Conservation (phyloP, 208 protist genomes). For the Crithidia sp. region DNA sequence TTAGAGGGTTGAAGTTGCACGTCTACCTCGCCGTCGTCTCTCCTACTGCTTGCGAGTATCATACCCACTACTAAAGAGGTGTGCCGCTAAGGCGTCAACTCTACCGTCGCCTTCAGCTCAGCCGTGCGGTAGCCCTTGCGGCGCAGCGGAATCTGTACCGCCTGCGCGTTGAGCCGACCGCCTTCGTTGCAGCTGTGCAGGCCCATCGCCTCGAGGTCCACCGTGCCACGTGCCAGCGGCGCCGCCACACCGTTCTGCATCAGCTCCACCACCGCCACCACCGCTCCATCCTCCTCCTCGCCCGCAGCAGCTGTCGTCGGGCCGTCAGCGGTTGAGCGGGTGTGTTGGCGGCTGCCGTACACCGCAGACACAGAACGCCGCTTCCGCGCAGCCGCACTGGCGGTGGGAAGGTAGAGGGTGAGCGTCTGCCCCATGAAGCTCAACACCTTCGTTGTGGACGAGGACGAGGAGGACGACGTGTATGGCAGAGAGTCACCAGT, state of each 20-base stretch:
- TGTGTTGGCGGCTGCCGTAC: background rate
- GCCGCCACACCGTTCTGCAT: constrained; percentile 16
- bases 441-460: constrained; percentile 16
- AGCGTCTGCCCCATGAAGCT: constrained; percentile 29
- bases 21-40: background rate
- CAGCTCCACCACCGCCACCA: constrained; percentile 22
- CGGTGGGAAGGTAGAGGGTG: constrained; percentile 1
- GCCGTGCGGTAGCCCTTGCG: constrained; percentile 32
- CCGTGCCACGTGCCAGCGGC: constrained; percentile 19
- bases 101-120: constrained; percentile 19
- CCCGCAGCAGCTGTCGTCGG: background rate
- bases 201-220: constrained; percentile 11
- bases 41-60: background rate
- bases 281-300: background rate
- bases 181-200: background rate
- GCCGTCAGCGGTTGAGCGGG: background rate
- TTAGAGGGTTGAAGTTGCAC: background rate
- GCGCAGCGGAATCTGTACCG: constrained; percentile 20
- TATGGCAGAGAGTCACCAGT: background rate
- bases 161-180: constrained; percentile 9
- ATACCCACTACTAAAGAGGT: too few relatives aligned
- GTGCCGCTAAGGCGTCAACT: constrained; percentile 2
- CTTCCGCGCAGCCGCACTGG: background rate
- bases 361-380: background rate
- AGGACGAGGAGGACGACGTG: background rate